Conservation (phyloP, 2,329 filamentous ascomycete species). For the Alternaria sp. region DNA sequence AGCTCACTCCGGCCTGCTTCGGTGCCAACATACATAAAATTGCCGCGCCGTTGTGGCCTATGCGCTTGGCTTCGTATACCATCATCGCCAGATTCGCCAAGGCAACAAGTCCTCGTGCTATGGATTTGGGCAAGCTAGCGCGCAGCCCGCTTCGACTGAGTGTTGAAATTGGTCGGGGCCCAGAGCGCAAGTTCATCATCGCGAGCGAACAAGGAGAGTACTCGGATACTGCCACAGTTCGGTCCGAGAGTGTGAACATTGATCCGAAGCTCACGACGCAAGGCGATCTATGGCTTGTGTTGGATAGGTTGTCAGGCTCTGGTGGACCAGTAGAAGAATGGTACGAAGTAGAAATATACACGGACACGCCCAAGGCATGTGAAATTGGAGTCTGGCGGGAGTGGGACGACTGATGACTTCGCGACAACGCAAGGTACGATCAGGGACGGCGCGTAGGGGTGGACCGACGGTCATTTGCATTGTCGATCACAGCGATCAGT, state of each 20-base stretch:
- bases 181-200: conserved; percentile 71
- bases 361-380: conserved; percentile 56
- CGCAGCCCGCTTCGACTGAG: conserved; percentile 71
- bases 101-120: conserved; percentile 38
- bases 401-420: conserved; percentile 49
- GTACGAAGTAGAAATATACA: conserved; percentile 61
- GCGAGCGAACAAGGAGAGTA: conserved; percentile 78
- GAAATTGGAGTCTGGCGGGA: conserved; percentile 57
- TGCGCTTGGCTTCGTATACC: conserved; percentile 69
- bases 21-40: conserved; percentile 61
- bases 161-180: conserved; percentile 76
- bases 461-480: conserved; percentile 11
- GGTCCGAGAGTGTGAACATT: conserved; percentile 78
- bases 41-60: conserved; percentile 60
- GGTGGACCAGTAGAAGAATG: conserved; percentile 57
- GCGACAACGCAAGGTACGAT: neutral
- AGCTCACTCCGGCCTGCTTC: conserved; percentile 65
- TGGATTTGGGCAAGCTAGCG: conserved; percentile 39
- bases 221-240: conserved; percentile 71
- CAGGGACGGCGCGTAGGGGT: conserved; percentile 2
- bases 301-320: conserved; percentile 78
- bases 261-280: conserved; percentile 66
- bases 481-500: conserved; percentile 12
- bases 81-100: conserved; percentile 61
- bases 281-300: conserved; percentile 77